Percentiles rank a stretch among this genome's conserved stretches.
These are phyloP conservation scores for Phytophthora tentaculata DNA, from an alignment of 352 stramenopile species.

Conservation along the genomic window DNA sequence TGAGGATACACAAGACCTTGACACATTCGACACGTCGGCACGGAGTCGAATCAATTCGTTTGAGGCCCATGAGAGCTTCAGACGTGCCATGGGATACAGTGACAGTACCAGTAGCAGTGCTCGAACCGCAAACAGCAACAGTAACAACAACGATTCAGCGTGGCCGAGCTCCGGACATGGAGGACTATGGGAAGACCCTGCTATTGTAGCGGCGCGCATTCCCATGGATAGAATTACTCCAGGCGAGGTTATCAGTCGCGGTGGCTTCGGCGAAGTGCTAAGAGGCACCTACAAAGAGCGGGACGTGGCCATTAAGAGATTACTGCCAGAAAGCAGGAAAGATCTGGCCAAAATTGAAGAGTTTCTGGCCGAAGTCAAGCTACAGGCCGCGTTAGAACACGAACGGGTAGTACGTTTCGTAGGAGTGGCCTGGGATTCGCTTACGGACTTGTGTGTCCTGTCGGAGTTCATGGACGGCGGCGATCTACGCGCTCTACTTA, in stretches of 20 bases:
- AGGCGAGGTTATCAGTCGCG: slow-evolving; percentile 46
- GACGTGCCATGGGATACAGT: slow-evolving; percentile 30
- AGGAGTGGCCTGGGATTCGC: slow-evolving; percentile 50
- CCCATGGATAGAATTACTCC: slow-evolving; percentile 51
- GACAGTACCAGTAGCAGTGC: slow-evolving; percentile 27
- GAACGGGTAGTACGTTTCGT: slow-evolving; percentile 45
- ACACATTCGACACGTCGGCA: slow-evolving; percentile 34
- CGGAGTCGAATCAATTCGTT: slow-evolving; percentile 36
- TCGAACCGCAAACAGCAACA: slow-evolving; percentile 27
- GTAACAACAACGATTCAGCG: slow-evolving; percentile 25
- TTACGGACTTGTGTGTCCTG: slow-evolving; percentile 46
- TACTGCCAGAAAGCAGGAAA: slow-evolving; percentile 47
- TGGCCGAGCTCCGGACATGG: slow-evolving; percentile 29
- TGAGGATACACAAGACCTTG: slow-evolving; percentile 18
- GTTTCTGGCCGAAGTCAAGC: slow-evolving; percentile 58
- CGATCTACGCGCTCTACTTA: slow-evolving; percentile 47
- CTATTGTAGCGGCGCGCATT: slow-evolving; percentile 52
- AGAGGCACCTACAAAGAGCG: slow-evolving; percentile 42
- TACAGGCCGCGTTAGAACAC: slow-evolving; percentile 45
- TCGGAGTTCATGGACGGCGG: slow-evolving; percentile 55
- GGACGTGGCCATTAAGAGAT: slow-evolving; percentile 56
- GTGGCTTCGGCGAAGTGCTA: slow-evolving; percentile 59
- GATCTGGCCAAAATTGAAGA: slow-evolving; percentile 53
- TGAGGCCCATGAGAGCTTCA: slow-evolving; percentile 34
- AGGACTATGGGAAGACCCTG: slow-evolving; percentile 53